Conservation (phyloP, 331 rosid species). For the Quercus tomentella region DNA sequence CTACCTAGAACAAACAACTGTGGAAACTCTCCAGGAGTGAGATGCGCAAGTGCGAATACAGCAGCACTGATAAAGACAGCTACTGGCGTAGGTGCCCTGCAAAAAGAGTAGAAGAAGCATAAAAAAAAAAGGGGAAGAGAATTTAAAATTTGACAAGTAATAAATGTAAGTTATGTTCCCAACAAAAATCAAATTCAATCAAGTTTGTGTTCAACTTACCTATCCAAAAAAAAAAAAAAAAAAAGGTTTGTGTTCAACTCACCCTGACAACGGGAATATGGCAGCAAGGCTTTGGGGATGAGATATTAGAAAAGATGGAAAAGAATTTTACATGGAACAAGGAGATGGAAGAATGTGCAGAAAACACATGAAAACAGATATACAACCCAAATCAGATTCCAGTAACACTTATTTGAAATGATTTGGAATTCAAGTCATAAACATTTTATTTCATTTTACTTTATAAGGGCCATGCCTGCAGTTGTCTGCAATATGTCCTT, state of each 20-base stretch:
- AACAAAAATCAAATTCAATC: background rate
- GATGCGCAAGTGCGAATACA: conserved; percentile 91
- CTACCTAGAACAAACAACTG: conserved; percentile 90
- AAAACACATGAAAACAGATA: background rate
- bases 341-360: background rate
- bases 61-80: conserved; percentile 76
- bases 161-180: background rate
- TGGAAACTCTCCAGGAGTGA: conserved; percentile 93
- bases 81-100: conserved; percentile 92
- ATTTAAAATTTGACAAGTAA: background rate
- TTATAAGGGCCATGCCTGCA: background rate
- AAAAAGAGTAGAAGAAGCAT: background rate
- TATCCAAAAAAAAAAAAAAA: too few relatives aligned
- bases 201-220: background rate
- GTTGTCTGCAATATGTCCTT: background rate
- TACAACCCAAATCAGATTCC: background rate
- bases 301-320: background rate
- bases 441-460: background rate
- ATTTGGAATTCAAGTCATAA: background rate
- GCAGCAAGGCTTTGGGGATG: background rate
- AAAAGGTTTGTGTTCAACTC: background rate
- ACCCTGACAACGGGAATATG: background rate
- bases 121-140: background rate
- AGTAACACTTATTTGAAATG: background rate
- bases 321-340: background rate